A percentile compares a stretch with the other conserved stretches of the same genome.
Evolutionary conservation across 352 stramenopile genomes (phyloP).

Genomic region (Phytophthora pseudosyringae): DNA sequence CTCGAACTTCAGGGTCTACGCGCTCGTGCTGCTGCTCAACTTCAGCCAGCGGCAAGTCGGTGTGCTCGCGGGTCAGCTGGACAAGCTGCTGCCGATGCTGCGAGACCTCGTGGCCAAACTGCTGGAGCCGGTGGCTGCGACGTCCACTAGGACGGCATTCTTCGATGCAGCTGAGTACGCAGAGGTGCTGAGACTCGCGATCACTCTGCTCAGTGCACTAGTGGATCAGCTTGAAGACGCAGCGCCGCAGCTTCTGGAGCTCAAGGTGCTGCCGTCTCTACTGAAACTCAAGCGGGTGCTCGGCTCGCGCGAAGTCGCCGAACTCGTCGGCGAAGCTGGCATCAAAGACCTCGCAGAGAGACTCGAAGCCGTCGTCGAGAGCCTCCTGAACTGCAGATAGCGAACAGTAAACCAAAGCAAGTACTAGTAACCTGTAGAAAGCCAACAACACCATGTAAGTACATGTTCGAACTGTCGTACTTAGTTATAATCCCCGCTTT

Average conservation of each 20-base stretch:
- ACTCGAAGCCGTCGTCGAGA: slow-evolving; percentile 47
- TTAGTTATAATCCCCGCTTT: slow-evolving; percentile 14
- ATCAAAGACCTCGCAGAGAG: slow-evolving; percentile 39
- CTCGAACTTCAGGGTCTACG: slow-evolving; percentile 75
- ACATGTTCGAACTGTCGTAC: slow-evolving; percentile 13
- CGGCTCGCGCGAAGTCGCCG: slow-evolving; percentile 3
- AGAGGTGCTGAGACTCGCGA: slow-evolving; percentile 60
- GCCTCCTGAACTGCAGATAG: slow-evolving; percentile 34
- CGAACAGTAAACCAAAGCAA: not conserved
- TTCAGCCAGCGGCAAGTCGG: slow-evolving; percentile 61
- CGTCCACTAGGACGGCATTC: not conserved
- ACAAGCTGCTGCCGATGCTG: slow-evolving; percentile 44
- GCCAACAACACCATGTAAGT: no score
- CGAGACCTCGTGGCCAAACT: slow-evolving; percentile 41
- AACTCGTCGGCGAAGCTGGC: slow-evolving; percentile 27
- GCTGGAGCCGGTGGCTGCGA: slow-evolving; percentile 20
- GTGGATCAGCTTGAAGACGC: slow-evolving; percentile 47
- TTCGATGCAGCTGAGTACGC: slow-evolving; percentile 50
- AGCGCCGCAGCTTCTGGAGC: slow-evolving; percentile 45
- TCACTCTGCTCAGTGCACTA: slow-evolving; percentile 62
- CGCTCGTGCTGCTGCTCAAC: slow-evolving; percentile 78
- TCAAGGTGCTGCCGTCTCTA: slow-evolving; percentile 42
- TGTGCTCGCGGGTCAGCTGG: slow-evolving; percentile 39
- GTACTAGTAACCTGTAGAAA: slow-evolving; percentile 1
- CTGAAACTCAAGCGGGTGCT: slow-evolving; percentile 46